These are phyloP conservation scores for Rhynchospora breviuscula DNA, from an alignment of 176 grass and related monocot genomes.

Conservation along the genomic window DNA sequence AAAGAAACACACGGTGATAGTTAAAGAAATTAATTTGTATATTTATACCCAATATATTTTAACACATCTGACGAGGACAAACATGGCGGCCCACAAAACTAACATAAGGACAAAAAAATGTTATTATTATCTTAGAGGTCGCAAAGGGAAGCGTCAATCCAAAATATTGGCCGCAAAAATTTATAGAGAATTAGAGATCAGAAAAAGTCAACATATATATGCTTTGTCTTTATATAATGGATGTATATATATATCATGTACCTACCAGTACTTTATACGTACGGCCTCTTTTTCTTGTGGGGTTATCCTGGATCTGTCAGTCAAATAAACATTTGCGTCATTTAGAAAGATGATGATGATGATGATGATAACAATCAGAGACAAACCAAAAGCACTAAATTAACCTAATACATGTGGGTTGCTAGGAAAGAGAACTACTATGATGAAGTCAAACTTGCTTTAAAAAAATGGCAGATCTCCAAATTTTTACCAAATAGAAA, in stretches of 20 bases:
- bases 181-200: not conserved
- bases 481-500: no score
- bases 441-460: not conserved
- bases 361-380: not conserved
- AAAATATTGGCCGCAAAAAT: not conserved
- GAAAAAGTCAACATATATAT: not conserved
- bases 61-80: not conserved
- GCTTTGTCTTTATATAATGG: not conserved
- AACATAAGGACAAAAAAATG: not conserved
- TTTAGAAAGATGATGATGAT: not conserved
- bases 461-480: not conserved
- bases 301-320: not conserved
- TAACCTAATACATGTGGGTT: slow-evolving; percentile 6
- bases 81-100: slow-evolving; percentile 12
- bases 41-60: no score
- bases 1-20: no score
- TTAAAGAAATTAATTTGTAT: no score
- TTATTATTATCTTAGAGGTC: not conserved
- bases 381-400: no score
- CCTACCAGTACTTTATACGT: not conserved
- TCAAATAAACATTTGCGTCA: not conserved
- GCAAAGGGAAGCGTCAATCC: not conserved
- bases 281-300: not conserved
- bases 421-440: not conserved
- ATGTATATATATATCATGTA: no score